phyloP scores from a whole-genome alignment of 495 filamentous ascomycete genomes.

The Entonaema liquescens region DNA sequence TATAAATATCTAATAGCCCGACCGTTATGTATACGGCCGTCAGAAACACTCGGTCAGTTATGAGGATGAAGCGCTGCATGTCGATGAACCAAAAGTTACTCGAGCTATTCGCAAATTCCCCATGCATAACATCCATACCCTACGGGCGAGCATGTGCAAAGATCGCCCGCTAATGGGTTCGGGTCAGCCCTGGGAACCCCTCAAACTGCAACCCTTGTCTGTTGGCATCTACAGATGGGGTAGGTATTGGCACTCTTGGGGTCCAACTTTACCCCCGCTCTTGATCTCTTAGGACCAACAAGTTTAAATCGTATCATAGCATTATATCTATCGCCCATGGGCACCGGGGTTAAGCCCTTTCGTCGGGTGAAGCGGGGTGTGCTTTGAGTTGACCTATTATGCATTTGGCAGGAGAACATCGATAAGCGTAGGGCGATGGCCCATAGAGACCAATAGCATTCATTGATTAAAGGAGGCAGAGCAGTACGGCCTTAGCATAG shows the following conservation, averaged over 20 bases:
- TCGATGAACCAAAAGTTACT: neutral
- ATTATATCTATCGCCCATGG: neutral
- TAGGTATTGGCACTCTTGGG: slow-evolving; percentile 16
- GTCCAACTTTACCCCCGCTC: slow-evolving; percentile 27
- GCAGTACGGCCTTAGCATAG: neutral
- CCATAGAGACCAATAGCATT: slow-evolving; percentile 15
- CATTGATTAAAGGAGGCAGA: neutral
- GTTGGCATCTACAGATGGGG: neutral
- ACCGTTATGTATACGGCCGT: slow-evolving; percentile 6
- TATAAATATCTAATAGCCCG: slow-evolving; percentile 3
- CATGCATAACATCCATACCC: neutral
- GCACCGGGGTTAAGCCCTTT: neutral
- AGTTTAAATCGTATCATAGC: neutral
- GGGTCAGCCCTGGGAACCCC: slow-evolving; percentile 37
- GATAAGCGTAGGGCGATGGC: slow-evolving; percentile 24
- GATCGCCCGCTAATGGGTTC: slow-evolving; percentile 35
- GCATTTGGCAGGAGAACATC: slow-evolving; percentile 33
- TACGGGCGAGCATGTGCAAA: slow-evolving; percentile 32
- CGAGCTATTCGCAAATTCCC: slow-evolving; percentile 22
- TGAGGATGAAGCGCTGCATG: neutral
- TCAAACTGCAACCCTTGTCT: slow-evolving; percentile 31
- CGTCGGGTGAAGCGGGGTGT: slow-evolving; percentile 10
- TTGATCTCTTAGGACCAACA: slow-evolving; percentile 10
- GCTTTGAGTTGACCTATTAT: slow-evolving; percentile 11
- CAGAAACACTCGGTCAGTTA: neutral